phyloP scores from a whole-genome alignment of 345 rosid genomes.

The Lumnitzera racemosa region DNA sequence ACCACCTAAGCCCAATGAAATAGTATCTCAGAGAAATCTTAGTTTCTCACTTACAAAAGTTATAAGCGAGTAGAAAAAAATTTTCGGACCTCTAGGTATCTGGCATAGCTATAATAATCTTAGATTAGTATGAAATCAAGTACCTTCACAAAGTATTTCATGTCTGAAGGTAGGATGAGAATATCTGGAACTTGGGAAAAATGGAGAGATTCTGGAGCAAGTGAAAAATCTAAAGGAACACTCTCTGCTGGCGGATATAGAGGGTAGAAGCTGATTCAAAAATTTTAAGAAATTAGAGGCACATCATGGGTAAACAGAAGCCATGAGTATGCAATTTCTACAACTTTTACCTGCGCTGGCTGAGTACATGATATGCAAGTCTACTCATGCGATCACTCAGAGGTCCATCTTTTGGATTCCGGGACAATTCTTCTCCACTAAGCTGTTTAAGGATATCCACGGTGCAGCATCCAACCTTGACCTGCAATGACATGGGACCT shows the following conservation, averaged over 20 bases:
- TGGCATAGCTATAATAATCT: not conserved
- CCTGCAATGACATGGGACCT: conserved; percentile 32
- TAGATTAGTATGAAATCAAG: not conserved
- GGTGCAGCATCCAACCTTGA: conserved; percentile 79
- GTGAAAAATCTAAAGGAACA: conserved; percentile 69
- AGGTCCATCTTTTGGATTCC: conserved; percentile 47
- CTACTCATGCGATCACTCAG: conserved; percentile 74
- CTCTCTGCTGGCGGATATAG: conserved; percentile 79
- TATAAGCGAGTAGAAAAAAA: not conserved
- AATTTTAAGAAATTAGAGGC: not conserved
- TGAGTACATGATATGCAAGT: conserved; percentile 72
- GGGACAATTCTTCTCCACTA: conserved; percentile 80
- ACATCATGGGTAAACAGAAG: not conserved
- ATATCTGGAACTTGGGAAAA: conserved; percentile 56
- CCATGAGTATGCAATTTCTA: no score
- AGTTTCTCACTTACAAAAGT: not conserved
- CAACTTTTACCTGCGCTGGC: conserved; percentile 39
- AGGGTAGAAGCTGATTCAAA: conserved; percentile 70
- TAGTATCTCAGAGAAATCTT: not conserved
- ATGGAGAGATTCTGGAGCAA: conserved; percentile 57
- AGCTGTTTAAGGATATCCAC: conserved; percentile 86
- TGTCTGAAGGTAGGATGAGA: conserved; percentile 76
- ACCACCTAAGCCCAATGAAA: conserved; percentile 36
- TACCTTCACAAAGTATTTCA: conserved; percentile 77
- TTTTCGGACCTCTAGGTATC: not conserved